phyloP scores from a whole-genome alignment of 164 flowering plant genomes.

The Aristolochia contorta region DNA sequence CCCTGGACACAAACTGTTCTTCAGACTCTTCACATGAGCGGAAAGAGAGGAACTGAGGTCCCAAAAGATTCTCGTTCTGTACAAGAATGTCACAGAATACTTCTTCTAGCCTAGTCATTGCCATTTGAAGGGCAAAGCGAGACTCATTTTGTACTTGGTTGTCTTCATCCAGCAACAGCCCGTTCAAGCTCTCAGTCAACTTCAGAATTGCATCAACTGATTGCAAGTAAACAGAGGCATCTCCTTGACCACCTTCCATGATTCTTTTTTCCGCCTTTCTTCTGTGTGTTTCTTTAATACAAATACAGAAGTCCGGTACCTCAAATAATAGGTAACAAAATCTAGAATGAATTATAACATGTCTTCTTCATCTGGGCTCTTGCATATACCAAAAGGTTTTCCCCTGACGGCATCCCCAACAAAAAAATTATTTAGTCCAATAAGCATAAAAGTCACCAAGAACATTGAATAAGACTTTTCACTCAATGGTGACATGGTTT shows the following conservation, averaged over 20 bases:
- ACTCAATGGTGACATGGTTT: too few relatives aligned
- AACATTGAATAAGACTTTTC: too few relatives aligned
- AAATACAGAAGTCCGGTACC: not conserved
- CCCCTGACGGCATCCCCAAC: too few relatives aligned
- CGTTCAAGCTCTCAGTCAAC: constrained; percentile 38
- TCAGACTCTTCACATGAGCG: constrained; percentile 57
- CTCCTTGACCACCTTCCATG: constrained; percentile 44
- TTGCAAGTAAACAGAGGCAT: constrained; percentile 43
- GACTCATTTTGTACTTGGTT: constrained; percentile 19
- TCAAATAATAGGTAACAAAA: not conserved
- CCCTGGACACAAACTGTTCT: constrained; percentile 34
- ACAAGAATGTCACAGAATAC: constrained; percentile 55
- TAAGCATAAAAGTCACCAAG: too few relatives aligned
- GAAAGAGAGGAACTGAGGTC: constrained; percentile 62
- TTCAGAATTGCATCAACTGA: constrained; percentile 41
- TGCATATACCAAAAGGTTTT: constrained; percentile 9
- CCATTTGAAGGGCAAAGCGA: constrained; percentile 51
- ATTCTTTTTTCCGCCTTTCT: constrained; percentile 11
- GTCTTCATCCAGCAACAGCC: constrained; percentile 17
- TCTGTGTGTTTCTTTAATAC: not conserved
- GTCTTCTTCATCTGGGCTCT: constrained; percentile 15
- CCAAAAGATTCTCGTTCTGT: constrained; percentile 54
- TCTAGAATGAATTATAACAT: not conserved
- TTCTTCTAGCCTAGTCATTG: constrained; percentile 74
- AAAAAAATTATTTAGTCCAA: too few relatives aligned